Evolutionary conservation across 2,329 filamentous ascomycete genomes (phyloP).

Genomic region (Chaetoscypha palmicola): DNA sequence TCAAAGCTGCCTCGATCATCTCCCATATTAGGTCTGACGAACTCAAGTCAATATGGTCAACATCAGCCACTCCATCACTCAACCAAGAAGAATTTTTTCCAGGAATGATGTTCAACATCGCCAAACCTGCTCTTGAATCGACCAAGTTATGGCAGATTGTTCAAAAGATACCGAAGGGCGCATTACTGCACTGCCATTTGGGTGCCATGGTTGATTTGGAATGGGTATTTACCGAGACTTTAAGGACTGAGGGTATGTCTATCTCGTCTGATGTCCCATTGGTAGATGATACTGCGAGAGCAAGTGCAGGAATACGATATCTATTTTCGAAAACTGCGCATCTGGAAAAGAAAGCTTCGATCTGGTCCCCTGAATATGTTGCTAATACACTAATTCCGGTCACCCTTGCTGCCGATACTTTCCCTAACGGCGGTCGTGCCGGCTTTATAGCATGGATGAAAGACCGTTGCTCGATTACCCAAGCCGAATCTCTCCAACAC

Average conservation of each 20-base stretch:
- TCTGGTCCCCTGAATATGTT: constrained; percentile 60
- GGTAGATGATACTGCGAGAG: constrained; percentile 41
- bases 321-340: constrained; percentile 36
- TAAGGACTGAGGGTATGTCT: constrained; percentile 67
- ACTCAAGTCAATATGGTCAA: constrained; percentile 66
- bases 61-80: constrained; percentile 58
- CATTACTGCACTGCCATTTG: constrained; percentile 77
- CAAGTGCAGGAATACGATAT: constrained; percentile 52
- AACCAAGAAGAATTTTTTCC: constrained; percentile 62
- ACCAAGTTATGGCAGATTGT: constrained; percentile 80
- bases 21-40: constrained; percentile 70
- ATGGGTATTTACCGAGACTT: constrained; percentile 63
- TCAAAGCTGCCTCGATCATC: constrained; percentile 69
- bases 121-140: constrained; percentile 71
- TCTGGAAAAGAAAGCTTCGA: constrained; percentile 29
- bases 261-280: constrained; percentile 52
- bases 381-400: constrained; percentile 32
- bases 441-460: constrained; percentile 73
- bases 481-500: constrained; percentile 64
- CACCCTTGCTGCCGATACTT: constrained; percentile 62
- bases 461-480: constrained; percentile 60
- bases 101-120: constrained; percentile 84
- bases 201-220: constrained; percentile 83
- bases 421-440: constrained; percentile 52
- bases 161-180: constrained; percentile 77